A percentile compares a stretch with the other conserved stretches of the same genome.
Evolutionary conservation across 2,329 filamentous ascomycete species (phyloP).

Genomic region (Claviceps paspali): DNA sequence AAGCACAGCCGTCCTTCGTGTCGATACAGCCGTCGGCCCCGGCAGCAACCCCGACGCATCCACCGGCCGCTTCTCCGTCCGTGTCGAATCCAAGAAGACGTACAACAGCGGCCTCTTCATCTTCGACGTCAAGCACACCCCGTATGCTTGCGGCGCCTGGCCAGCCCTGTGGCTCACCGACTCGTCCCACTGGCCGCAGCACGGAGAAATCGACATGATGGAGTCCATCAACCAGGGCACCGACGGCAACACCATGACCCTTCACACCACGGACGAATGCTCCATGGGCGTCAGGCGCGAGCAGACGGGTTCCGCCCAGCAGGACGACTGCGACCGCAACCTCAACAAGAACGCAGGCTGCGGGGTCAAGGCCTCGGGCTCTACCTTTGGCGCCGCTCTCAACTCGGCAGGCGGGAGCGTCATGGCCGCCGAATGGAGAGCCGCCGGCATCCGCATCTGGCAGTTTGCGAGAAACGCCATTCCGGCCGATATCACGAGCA

Average conservation of each 20-base stretch:
- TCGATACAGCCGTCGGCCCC: slow-evolving; percentile 43
- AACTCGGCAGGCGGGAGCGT: slow-evolving; percentile 41
- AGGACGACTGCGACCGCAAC: slow-evolving; percentile 33
- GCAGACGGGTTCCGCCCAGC: slow-evolving; percentile 29
- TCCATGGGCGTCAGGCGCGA: slow-evolving; percentile 38
- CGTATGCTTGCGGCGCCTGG: slow-evolving; percentile 49
- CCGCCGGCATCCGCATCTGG: slow-evolving; percentile 48
- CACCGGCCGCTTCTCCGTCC: slow-evolving; percentile 47
- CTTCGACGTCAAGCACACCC: slow-evolving; percentile 49
- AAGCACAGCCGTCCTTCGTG: slow-evolving; percentile 38
- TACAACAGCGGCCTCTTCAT: slow-evolving; percentile 52
- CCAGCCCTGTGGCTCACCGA: slow-evolving; percentile 53
- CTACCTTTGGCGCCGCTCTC: slow-evolving; percentile 34
- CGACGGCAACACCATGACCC: slow-evolving; percentile 41
- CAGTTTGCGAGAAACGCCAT: slow-evolving; percentile 35
- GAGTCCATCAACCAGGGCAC: slow-evolving; percentile 40
- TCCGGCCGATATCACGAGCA: slow-evolving; percentile 34
- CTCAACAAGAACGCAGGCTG: slow-evolving; percentile 42
- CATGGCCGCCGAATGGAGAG: slow-evolving; percentile 45
- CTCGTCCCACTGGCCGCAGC: slow-evolving; percentile 41
- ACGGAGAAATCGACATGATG: slow-evolving; percentile 51
- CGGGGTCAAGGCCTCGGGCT: slow-evolving; percentile 27
- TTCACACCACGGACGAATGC: slow-evolving; percentile 40
- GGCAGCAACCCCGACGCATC: slow-evolving; percentile 31
- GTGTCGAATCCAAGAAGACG: slow-evolving; percentile 42